Evolutionary conservation across 2,329 filamentous ascomycete species (phyloP), one percentile per base, ranked within the genome.

Genomic region (Aspergillus transmontanensis): DNA sequence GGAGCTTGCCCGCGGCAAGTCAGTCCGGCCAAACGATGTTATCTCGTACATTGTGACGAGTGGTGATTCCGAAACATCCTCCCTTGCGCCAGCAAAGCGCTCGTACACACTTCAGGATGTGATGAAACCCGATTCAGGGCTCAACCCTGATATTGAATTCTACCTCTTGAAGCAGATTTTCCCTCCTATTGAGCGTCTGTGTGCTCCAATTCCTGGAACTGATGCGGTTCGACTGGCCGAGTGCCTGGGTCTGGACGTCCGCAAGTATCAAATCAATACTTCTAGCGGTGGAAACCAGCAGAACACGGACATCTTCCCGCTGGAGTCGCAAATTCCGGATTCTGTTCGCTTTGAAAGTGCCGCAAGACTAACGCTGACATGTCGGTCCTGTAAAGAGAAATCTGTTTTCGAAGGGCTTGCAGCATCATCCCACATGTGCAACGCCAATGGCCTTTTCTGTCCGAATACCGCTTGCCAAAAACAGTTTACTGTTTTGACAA

Each of bases 121-220:
- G 21, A 82, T 92, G 63, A 96, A 95, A 73, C 75, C 87, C 19
- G 91, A 91, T 69, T 89, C 90, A 1, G 89, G 83, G 1, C 85
- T 99, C 7, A 86, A 90, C 62, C 92, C 94, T 2, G 95, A 99
- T 73, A 87, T 97, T n/a, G 95, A 99, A 75, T 98, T 94, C 87
- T 99, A 99, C 78, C 87, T 99, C 45, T 90, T 93, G 82, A 99
- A 99, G 83, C 95, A 99, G 79, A 97, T 99, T 63, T 93, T 99
- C 80, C 95, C 95, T 12, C 95, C 95, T 0, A 95, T 99, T 30
- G 95, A 99, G 81, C 92, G 95, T 85, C 89, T 99, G 26, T 99
- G 95, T 76, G 95, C 94, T 65, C 97, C 96, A 64, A 97, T 99
- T 72, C 87, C 88, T 16, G 95, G 95, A 63, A 99, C 95, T 1